Evolutionary conservation across 768 basidiomycete genomes (phyloP).

Genomic region (Xanthoconium purpureum): DNA sequence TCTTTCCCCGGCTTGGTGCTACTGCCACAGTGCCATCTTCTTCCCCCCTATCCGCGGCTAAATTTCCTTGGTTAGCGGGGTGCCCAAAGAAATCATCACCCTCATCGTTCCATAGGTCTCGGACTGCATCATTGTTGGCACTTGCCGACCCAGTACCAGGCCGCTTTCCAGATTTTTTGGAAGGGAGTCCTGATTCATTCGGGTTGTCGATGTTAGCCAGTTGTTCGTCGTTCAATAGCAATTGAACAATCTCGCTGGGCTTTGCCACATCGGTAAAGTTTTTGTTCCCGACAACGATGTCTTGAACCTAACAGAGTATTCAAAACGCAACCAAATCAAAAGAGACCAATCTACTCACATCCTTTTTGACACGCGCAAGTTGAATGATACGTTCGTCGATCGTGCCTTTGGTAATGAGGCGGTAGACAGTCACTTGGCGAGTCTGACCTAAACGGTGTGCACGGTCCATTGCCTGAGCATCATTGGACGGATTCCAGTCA

Average conservation of each 20-base stretch:
- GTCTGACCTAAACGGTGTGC: slow-evolving; percentile 97
- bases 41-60: slow-evolving; percentile 23
- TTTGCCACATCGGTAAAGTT: slow-evolving; percentile 90
- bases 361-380: slow-evolving; percentile 95
- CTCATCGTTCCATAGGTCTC: slow-evolving; percentile 83
- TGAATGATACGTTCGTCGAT: slow-evolving; percentile 98
- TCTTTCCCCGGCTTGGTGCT: slow-evolving; percentile 31
- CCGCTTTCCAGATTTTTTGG: slow-evolving; percentile 36
- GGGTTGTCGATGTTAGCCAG: slow-evolving; percentile 65
- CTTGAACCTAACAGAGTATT: slow-evolving; percentile 72
- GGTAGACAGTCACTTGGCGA: slow-evolving; percentile 94
- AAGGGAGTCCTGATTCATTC: slow-evolving; percentile 35
- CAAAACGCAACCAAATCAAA: neutral
- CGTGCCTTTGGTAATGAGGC: slow-evolving; percentile 88
- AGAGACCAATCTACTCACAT: slow-evolving; percentile 46
- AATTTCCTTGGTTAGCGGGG: slow-evolving; percentile 30
- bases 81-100: slow-evolving; percentile 86
- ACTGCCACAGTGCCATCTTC: slow-evolving; percentile 31
- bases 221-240: slow-evolving; percentile 93
- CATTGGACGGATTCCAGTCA: slow-evolving; percentile 81
- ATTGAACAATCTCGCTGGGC: slow-evolving; percentile 93
- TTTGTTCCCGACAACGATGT: slow-evolving; percentile 98
- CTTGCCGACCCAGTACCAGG: slow-evolving; percentile 27
- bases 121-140: slow-evolving; percentile 38
- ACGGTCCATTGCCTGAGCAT: slow-evolving; percentile 98